Percentiles rank a stretch among this genome's conserved stretches.
Conservation (phyloP, 352 stramenopile genomes). For the Globisporangium irregulare region DNA sequence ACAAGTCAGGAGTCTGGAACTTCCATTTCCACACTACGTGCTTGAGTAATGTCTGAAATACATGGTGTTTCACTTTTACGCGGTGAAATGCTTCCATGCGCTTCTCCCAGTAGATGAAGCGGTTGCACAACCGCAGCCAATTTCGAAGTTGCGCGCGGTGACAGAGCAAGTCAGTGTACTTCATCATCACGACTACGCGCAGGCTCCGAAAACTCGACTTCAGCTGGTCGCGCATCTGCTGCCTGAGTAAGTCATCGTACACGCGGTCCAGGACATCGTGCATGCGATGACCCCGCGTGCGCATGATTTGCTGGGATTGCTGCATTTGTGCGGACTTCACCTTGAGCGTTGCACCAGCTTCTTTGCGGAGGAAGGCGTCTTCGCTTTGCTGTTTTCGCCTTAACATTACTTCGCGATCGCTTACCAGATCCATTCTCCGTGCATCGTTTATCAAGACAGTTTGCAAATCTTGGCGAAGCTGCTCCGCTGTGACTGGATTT, state of each 20-base stretch:
- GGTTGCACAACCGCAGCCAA: constrained; percentile 54
- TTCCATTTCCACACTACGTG: constrained; percentile 52
- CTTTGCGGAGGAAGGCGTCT: constrained; percentile 45
- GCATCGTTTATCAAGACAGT: constrained; percentile 31
- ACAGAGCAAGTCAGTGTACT: constrained; percentile 40
- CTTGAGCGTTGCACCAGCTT: constrained; percentile 40
- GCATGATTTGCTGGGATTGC: constrained; percentile 47
- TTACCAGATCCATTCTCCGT: constrained; percentile 28
- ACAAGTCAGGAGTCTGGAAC: constrained; percentile 39
- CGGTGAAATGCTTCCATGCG: constrained; percentile 39
- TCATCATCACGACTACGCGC: constrained; percentile 44
- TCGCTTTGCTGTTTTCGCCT: constrained; percentile 37
- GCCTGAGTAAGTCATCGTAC: constrained; percentile 46
- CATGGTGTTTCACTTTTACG: constrained; percentile 37
- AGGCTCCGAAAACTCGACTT: constrained; percentile 60
- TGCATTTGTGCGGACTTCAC: constrained; percentile 46
- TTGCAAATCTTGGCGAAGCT: constrained; percentile 37
- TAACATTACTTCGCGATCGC: constrained; percentile 35
- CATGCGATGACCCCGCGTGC: constrained; percentile 42
- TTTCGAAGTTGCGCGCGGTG: constrained; percentile 51
- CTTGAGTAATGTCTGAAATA: constrained; percentile 42
- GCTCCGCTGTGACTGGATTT: constrained; percentile 29
- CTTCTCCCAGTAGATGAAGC: constrained; percentile 50
- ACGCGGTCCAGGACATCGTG: constrained; percentile 65
- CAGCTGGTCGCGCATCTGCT: constrained; percentile 36